A percentile compares a stretch with the other conserved stretches of the same genome.
Conservation (phyloP, 805 yeast genomes). For the Maudiozyma saulgeensis region DNA sequence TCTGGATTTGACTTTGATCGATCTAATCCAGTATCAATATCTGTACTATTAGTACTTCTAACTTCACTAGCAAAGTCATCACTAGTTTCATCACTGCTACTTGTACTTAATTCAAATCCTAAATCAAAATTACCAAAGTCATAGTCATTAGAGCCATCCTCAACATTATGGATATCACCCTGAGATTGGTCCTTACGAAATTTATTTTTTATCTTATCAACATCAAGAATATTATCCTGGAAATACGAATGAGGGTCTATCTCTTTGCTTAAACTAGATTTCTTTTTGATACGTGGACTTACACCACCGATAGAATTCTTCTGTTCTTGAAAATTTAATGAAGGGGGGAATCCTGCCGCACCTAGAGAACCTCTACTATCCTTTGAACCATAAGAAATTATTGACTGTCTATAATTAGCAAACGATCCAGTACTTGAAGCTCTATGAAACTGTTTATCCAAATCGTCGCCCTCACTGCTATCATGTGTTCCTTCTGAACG, state of each 20-base stretch:
- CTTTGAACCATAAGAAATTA: slow-evolving; percentile 10
- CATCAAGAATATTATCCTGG: not conserved
- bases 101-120: not conserved
- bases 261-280: slow-evolving; percentile 23
- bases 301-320: slow-evolving; percentile 7
- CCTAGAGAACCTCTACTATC: slow-evolving; percentile 20
- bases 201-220: not conserved
- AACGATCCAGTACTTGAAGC: slow-evolving; percentile 1
- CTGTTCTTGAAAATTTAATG: slow-evolving; percentile 4
- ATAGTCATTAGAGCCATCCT: not conserved
- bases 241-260: slow-evolving; percentile 8
- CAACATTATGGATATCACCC: not conserved
- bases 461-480: slow-evolving; percentile 13
- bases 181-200: not conserved
- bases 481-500: slow-evolving; percentile 14
- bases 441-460: not conserved
- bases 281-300: slow-evolving; percentile 12
- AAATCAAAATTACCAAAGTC: slow-evolving; percentile 1
- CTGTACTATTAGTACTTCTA: not conserved
- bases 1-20: not conserved
- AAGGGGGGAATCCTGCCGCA: slow-evolving; percentile 12
- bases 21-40: slow-evolving; percentile 4
- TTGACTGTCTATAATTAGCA: not conserved
- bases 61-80: not conserved
- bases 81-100: slow-evolving; percentile 1